A percentile compares a stretch with the other conserved stretches of the same genome.
Evolutionary conservation across 2,329 filamentous ascomycete species (phyloP).

Genomic region (Dendrostoma leiphaemia): DNA sequence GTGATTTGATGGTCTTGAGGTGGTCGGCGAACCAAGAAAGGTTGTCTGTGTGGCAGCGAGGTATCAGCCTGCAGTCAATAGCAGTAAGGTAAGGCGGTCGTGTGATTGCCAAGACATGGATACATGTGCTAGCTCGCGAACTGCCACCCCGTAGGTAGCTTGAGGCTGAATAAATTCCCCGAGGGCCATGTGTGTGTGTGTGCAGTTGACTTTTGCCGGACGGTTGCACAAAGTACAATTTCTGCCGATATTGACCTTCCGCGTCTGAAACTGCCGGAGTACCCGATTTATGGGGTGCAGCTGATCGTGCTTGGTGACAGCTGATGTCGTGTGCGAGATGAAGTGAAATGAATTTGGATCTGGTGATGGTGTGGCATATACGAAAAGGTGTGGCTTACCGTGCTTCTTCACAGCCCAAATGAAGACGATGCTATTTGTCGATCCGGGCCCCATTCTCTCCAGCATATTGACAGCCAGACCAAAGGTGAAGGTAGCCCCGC

Average conservation of each 20-base stretch:
- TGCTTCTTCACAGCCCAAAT: constrained; percentile 48
- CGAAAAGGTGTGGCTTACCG: constrained; percentile 32
- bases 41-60: constrained; percentile 25
- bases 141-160: not conserved
- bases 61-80: not conserved
- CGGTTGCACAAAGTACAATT: not conserved
- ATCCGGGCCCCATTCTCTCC: constrained; percentile 36
- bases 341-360: not conserved
- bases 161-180: not conserved
- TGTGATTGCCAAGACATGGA: not conserved
- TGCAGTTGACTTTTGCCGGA: not conserved
- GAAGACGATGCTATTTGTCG: constrained; percentile 41
- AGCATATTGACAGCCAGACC: constrained; percentile 46
- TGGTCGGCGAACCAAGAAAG: constrained; percentile 38
- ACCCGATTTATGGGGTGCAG: not conserved
- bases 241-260: not conserved
- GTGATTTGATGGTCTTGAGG: constrained; percentile 35
- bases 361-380: not conserved
- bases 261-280: not conserved
- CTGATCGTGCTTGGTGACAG: not conserved
- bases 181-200: too few relatives aligned
- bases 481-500: constrained; percentile 59
- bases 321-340: not conserved
- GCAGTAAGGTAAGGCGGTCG: not conserved
- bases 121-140: not conserved